A percentile compares a stretch with the other conserved stretches of the same genome.
phyloP scores from a whole-genome alignment of 2,329 filamentous ascomycete genomes.

The Trichocomaceae sp. region DNA sequence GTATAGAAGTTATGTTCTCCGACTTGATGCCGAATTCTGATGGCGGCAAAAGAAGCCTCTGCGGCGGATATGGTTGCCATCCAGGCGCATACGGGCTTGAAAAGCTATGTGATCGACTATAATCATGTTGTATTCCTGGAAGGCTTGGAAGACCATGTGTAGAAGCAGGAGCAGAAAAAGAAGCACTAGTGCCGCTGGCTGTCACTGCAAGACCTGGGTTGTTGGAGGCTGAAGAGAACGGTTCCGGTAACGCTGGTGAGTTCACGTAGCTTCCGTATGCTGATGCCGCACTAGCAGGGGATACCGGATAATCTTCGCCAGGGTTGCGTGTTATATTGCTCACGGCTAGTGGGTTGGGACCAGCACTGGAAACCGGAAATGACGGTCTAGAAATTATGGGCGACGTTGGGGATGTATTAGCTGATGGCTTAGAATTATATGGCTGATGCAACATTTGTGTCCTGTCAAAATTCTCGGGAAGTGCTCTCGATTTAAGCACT shows the following conservation, averaged over 20 bases:
- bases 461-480: slow-evolving; percentile 56
- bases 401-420: slow-evolving; percentile 45
- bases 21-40: slow-evolving; percentile 23
- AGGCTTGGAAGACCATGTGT: slow-evolving; percentile 15
- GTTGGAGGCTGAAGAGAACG: slow-evolving; percentile 19
- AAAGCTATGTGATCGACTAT: slow-evolving; percentile 31
- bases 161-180: slow-evolving; percentile 24
- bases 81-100: slow-evolving; percentile 25
- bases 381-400: slow-evolving; percentile 35
- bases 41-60: slow-evolving; percentile 24
- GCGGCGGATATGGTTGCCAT: slow-evolving; percentile 20
- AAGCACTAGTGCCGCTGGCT: slow-evolving; percentile 22
- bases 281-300: slow-evolving; percentile 31
- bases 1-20: slow-evolving; percentile 14
- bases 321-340: slow-evolving; percentile 27
- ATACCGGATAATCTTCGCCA: slow-evolving; percentile 35
- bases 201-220: slow-evolving; percentile 21
- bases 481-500: slow-evolving; percentile 54
- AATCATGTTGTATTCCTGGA: slow-evolving; percentile 16
- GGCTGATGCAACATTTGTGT: slow-evolving; percentile 53
- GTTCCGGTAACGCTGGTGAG: slow-evolving; percentile 25
- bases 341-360: slow-evolving; percentile 28
- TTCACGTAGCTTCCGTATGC: slow-evolving; percentile 31
- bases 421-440: slow-evolving; percentile 39
- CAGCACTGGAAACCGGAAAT: slow-evolving; percentile 35